Conservation (phyloP, 164 flowering plant species). For the Magnolia officinalis region DNA sequence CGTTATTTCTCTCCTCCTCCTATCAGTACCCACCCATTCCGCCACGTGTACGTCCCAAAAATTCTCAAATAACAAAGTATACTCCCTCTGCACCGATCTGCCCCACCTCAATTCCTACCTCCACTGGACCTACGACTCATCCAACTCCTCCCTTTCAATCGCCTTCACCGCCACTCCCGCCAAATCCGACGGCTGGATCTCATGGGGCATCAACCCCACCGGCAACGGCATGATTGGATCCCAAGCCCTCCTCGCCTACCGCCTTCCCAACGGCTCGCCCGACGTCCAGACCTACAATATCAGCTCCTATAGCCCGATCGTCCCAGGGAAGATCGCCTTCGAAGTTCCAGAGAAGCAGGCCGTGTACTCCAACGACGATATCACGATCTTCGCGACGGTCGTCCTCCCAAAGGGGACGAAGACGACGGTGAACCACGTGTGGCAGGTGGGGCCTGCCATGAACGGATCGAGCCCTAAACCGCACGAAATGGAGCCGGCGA, state of each 20-base stretch:
- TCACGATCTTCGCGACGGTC: conserved; percentile 43
- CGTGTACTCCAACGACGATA: conserved; percentile 17
- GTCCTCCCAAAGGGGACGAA: conserved; percentile 22
- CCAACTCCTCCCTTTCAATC: conserved; percentile 18
- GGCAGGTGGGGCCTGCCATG: conserved; percentile 72
- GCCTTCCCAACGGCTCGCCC: background rate
- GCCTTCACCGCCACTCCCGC: conserved; percentile 29
- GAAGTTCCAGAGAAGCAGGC: background rate
- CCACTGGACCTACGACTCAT: conserved; percentile 27
- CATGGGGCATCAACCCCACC: conserved; percentile 38
- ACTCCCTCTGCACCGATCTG: conserved; percentile 27
- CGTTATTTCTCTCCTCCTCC: background rate
- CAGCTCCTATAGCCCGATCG: background rate
- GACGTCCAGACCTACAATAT: conserved; percentile 2
- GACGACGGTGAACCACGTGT: conserved; percentile 57
- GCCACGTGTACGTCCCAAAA: conserved; percentile 22
- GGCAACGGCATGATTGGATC: conserved; percentile 29
- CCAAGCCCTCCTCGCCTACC: conserved; percentile 26
- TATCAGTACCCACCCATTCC: background rate
- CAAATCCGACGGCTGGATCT: conserved; percentile 24
- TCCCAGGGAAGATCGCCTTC: background rate
- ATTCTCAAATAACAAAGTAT: conserved; percentile 15
- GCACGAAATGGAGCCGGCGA: conserved; percentile 40
- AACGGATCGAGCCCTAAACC: conserved; percentile 27
- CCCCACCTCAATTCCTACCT: conserved; percentile 20